Evolutionary conservation across 2,329 filamentous ascomycete species (phyloP).

Genomic region (Ophiocordyceps camponoti-floridani): DNA sequence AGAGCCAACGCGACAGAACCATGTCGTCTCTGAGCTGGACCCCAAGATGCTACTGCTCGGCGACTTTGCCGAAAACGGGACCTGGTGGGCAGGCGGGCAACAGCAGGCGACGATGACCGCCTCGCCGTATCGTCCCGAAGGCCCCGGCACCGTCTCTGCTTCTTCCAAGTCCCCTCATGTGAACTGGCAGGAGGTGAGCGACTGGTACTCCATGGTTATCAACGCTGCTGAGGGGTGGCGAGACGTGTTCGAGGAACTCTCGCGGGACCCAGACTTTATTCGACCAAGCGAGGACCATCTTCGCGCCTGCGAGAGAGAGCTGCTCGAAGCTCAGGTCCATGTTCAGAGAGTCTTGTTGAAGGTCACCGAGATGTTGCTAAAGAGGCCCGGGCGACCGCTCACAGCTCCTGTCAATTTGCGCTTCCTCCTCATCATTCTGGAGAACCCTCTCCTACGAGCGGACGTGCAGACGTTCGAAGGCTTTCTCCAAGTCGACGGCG

Average conservation of each 20-base stretch:
- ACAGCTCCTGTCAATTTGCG: conserved; percentile 51
- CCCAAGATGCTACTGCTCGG: conserved; percentile 58
- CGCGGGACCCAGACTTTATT: conserved; percentile 10
- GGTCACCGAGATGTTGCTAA: conserved; percentile 60
- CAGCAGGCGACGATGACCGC: conserved; percentile 16
- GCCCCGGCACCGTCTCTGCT: conserved; percentile 4
- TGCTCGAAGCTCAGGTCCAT: conserved; percentile 45
- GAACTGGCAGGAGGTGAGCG: conserved; percentile 52
- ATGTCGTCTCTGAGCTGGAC: conserved; percentile 37
- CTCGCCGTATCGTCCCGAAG: background rate
- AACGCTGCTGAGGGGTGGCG: conserved; percentile 53
- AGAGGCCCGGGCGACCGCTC: conserved; percentile 56
- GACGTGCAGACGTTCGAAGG: conserved; percentile 22
- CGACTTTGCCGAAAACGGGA: conserved; percentile 63
- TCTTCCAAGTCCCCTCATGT: conserved; percentile 40
- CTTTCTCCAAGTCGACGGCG: conserved; percentile 14
- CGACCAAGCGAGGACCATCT: conserved; percentile 17
- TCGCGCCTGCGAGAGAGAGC: conserved; percentile 25
- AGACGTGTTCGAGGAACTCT: conserved; percentile 35
- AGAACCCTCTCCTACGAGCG: conserved; percentile 56
- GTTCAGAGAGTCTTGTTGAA: conserved; percentile 55
- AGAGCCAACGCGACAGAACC: conserved; percentile 7
- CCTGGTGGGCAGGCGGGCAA: conserved; percentile 59
- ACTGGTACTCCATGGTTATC: conserved; percentile 58
- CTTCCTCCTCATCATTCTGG: conserved; percentile 61